Evolutionary conservation across 441 rosid genomes (phyloP), one percentile per base, ranked within the genome.

Genomic region (Populus hybrid): DNA sequence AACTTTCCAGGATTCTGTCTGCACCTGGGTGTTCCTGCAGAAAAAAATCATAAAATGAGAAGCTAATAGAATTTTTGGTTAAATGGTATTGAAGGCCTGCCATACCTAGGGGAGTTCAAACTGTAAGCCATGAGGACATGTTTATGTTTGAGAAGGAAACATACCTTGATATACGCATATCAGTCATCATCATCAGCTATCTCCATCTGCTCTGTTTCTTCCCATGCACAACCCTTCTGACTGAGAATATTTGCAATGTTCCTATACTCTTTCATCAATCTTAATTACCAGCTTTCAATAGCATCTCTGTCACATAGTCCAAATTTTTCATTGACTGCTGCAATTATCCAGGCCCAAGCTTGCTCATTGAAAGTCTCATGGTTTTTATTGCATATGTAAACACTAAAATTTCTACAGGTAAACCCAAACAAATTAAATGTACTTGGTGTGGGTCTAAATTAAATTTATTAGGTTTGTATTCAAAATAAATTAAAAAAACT

Each of bases 161-260:
- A 53, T 76, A 87, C 91, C 91, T 85, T 81, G 24, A 83, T 69
- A 78, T 78, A 81, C 76, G 78, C 82, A 78, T 83, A 81, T 87
- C 90, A 88, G 28, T 74, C 76, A 23, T 73, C 76, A 78, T 80
- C 79, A 78, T 79, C 78, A 8, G 89, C 88, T 7, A 74, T 71
- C 30, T 82, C 71, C 53, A 75, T 80, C 76, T 84, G 82, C 72
- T 67, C 73, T 70, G 67, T 69, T 71, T 81, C 83, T 69, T 89
- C 88, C 91, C 90, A 87, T 26, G 73, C 35, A 34, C 84, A 84
- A 69, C 89, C 89, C 18, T 70, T 36, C 38, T 75, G 67, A 74
- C 74, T 73, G 24, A 87, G 89, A 81, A 85, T 73, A 72, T 75
- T 76, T 53, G 79, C 78, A 59, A 89, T 84, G 81, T 78, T 81